A percentile compares a stretch with the other conserved stretches of the same genome.
Evolutionary conservation across 2,329 filamentous ascomycete species (phyloP).

Genomic region (Aspergillus sp.): DNA sequence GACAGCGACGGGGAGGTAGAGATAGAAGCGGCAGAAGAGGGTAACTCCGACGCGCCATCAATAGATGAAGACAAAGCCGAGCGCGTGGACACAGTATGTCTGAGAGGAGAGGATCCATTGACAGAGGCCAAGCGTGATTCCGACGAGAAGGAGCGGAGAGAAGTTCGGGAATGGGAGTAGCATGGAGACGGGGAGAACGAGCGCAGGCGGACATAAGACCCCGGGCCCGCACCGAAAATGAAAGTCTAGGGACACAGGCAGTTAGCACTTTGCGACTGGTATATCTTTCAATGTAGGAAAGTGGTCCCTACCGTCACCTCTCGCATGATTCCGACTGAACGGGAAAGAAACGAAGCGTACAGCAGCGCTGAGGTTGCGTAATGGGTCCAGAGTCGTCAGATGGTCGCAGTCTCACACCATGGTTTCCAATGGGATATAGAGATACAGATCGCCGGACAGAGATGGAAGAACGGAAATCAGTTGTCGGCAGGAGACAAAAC

Average conservation of each 20-base stretch:
- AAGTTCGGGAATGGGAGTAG: conserved; percentile 10
- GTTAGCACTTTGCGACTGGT: conserved; percentile 2
- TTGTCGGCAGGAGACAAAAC: too few species aligned
- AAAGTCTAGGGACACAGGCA: conserved; percentile 11
- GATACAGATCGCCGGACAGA: background rate
- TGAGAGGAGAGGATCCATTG: conserved; percentile 8
- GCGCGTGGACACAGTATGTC: conserved; percentile 10
- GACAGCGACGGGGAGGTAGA: conserved; percentile 22
- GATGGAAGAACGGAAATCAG: background rate
- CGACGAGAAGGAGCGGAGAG: conserved; percentile 22
- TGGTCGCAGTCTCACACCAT: conserved; percentile 15
- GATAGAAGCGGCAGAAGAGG: conserved; percentile 18
- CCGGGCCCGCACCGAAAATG: conserved; percentile 12
- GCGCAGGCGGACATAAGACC: conserved; percentile 16
- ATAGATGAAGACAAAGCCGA: conserved; percentile 6
- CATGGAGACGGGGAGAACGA: conserved; percentile 10
- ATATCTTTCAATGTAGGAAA: background rate
- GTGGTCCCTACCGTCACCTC: conserved; percentile 20
- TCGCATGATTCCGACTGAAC: conserved; percentile 18
- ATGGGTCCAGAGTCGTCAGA: conserved; percentile 9
- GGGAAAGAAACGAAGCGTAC: conserved; percentile 16
- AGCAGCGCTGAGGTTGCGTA: conserved; percentile 13
- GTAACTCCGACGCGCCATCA: conserved; percentile 6
- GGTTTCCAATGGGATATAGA: conserved; percentile 8
- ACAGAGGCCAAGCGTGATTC: conserved; percentile 12